A percentile compares a stretch with the other conserved stretches of the same genome.
Conservation (phyloP, 2,329 filamentous ascomycete genomes). For the Neoascochyta sp. region DNA sequence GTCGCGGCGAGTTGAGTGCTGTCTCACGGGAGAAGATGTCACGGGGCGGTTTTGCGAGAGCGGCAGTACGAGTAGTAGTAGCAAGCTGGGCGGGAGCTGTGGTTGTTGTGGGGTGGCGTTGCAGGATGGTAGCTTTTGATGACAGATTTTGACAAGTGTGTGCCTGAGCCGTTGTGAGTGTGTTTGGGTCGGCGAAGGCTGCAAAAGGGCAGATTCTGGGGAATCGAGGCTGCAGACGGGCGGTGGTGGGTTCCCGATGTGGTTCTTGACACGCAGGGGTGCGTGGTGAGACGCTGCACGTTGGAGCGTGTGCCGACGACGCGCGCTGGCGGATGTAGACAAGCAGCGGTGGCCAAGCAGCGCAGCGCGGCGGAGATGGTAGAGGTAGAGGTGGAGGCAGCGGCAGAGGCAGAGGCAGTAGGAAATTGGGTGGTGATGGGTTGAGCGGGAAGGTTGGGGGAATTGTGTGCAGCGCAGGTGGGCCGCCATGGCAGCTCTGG, state of each 20-base stretch:
- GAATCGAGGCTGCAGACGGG: constrained; percentile 5
- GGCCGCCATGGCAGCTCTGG: constrained; percentile 13
- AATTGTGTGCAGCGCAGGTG: constrained; percentile 16
- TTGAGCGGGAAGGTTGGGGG: constrained; percentile 16
- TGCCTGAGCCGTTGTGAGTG: constrained; percentile 13
- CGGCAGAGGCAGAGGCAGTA: too few relatives aligned
- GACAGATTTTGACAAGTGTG: constrained; percentile 3
- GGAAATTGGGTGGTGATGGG: constrained; percentile 11
- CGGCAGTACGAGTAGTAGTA: too few relatives aligned
- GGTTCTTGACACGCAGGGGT: constrained; percentile 28
- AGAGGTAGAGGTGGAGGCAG: constrained; percentile 6
- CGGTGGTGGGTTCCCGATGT: constrained; percentile 10
- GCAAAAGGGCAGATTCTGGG: too few relatives aligned
- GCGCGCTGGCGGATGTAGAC: constrained; percentile 1
- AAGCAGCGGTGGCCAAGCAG: too few relatives aligned
- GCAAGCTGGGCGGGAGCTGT: too few relatives aligned
- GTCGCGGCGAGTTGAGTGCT: constrained; percentile 18
- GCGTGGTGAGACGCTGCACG: constrained; percentile 33
- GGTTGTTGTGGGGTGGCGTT: too few relatives aligned
- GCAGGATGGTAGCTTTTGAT: too few relatives aligned
- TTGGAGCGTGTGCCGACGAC: constrained; percentile 23
- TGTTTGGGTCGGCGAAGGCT: too few relatives aligned
- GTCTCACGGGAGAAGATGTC: constrained; percentile 9
- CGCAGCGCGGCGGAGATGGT: too few relatives aligned
- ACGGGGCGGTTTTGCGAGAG: too few relatives aligned